These are phyloP conservation scores for Ballota nigra DNA, from an alignment of 257 asterid genomes.

Conservation along the genomic window DNA sequence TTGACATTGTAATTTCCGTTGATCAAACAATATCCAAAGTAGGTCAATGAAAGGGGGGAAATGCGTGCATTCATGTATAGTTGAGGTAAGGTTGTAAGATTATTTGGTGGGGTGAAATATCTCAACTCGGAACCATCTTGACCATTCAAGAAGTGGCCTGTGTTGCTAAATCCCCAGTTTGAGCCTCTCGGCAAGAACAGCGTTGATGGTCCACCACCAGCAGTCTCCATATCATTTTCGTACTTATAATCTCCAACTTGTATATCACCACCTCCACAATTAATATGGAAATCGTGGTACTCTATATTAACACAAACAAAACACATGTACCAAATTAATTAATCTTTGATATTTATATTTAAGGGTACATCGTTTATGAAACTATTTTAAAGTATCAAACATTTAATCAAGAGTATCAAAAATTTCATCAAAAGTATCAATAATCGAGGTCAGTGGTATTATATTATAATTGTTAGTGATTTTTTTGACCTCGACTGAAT, in stretches of 20 bases:
- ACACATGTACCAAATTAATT: too few relatives aligned
- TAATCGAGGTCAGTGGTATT: too few relatives aligned
- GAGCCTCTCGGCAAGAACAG: constrained; percentile 20
- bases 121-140: constrained; percentile 20
- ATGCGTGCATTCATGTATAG: constrained; percentile 44
- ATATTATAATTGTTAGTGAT: too few relatives aligned
- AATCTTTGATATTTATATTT: too few relatives aligned
- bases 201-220: constrained; percentile 40
- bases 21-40: constrained; percentile 54
- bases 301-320: constrained; percentile 24
- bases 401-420: too few relatives aligned
- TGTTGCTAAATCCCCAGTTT: constrained; percentile 64
- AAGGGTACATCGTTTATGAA: too few relatives aligned
- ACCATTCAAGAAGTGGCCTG: constrained; percentile 56
- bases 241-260: constrained; percentile 29
- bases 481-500: too few relatives aligned
- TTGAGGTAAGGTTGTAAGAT: constrained; percentile 13
- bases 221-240: constrained; percentile 33
- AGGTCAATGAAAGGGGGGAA: constrained; percentile 49
- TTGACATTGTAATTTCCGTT: constrained; percentile 61
- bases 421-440: too few relatives aligned
- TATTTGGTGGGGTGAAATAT: background rate
- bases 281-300: constrained; percentile 40
- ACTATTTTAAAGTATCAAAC: too few relatives aligned
- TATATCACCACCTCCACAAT: constrained; percentile 54